Evolutionary conservation across 1,284 basidiomycete species (phyloP), one percentile per base, ranked within the genome.

Genomic region (Pyrrhoderma noxium): DNA sequence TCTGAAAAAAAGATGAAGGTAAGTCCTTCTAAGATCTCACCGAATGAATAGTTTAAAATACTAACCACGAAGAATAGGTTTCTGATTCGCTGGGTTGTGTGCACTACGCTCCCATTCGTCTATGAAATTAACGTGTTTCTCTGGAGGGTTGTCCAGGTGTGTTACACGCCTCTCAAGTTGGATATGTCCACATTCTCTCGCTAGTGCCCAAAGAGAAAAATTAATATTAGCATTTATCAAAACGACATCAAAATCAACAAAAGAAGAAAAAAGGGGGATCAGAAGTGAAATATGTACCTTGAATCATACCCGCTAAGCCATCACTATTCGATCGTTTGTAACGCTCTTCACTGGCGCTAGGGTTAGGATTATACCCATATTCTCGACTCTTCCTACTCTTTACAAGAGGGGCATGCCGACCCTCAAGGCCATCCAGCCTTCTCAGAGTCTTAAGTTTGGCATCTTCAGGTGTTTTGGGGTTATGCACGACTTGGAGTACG

Each of bases 391-490:
- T 31, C 11, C 11, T 5, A 31, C 27, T 11, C 11, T 31, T 31
- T 11, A 31, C 8, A 18, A 22, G 16, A 5, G 43, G 45, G 4
- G 50, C 36, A 23, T 35, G 50, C 8, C 51, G 44, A 7, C 51
- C 45, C 27, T 52, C 51, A 27, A 54, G 47, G 13, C 52, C 52
- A 27, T 54, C 52, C n/a, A 54, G 47, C 23, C 44, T 44, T 8
- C 48, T 19, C 14, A 54, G 52, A 16, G 52, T 47, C 18, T 45
- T 35, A 7, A 45, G 39, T 48, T 50, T 54, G 3, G 42, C 42
- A 8, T 44, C 42, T n/a, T 41, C 40, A 2, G 52, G 44, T 7
- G 44, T 50, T 14, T 34, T 46, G 5, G 52, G 52, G 27, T 54
- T 47, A 16, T 46, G 47, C 40, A 54, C 36, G 2, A 43, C 18